Percentiles rank a stretch among this genome's conserved stretches.
Evolutionary conservation across 768 basidiomycete genomes (phyloP).

Genomic region (Boletus rufocinnamomeus): DNA sequence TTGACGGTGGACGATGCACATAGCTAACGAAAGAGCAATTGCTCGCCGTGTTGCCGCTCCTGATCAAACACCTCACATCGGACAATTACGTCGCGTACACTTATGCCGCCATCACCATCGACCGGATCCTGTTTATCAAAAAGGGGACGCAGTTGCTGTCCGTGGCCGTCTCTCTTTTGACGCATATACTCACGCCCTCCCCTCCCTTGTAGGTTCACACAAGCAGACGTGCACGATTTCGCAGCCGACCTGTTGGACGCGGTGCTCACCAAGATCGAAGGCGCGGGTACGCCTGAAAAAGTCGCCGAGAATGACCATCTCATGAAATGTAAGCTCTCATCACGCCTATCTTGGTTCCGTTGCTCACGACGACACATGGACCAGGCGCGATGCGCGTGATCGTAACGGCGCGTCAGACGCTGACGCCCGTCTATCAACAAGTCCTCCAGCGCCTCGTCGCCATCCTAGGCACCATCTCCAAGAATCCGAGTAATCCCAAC

Average conservation of each 20-base stretch:
- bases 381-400: conserved; percentile 94
- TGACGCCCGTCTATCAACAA: conserved; percentile 66
- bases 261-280: conserved; percentile 78
- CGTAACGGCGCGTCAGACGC: conserved; percentile 78
- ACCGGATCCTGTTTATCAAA: conserved; percentile 90
- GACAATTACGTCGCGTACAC: conserved; percentile 92
- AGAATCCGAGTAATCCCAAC: conserved; percentile 96
- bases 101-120: conserved; percentile 98
- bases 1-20: not conserved
- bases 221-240: conserved; percentile 82
- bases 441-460: conserved; percentile 73
- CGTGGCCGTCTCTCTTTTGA: conserved; percentile 29
- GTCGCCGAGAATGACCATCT: conserved; percentile 96
- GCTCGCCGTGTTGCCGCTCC: conserved; percentile 83
- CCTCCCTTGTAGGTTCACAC: conserved; percentile 63
- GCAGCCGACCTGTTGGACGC: conserved; percentile 73
- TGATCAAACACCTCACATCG: conserved; percentile 79
- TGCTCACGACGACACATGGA: conserved; percentile 1
- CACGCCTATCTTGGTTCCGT: not conserved
- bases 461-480: conserved; percentile 86
- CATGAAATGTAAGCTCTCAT: conserved; percentile 79
- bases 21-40: conserved; percentile 94
- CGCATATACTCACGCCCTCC: not conserved
- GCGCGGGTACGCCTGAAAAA: conserved; percentile 81
- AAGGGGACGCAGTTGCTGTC: conserved; percentile 74